Percentiles rank a stretch among this genome's conserved stretches.
phyloP scores from a whole-genome alignment of 2,329 filamentous ascomycete genomes.

The Intubia oerlemansii region DNA sequence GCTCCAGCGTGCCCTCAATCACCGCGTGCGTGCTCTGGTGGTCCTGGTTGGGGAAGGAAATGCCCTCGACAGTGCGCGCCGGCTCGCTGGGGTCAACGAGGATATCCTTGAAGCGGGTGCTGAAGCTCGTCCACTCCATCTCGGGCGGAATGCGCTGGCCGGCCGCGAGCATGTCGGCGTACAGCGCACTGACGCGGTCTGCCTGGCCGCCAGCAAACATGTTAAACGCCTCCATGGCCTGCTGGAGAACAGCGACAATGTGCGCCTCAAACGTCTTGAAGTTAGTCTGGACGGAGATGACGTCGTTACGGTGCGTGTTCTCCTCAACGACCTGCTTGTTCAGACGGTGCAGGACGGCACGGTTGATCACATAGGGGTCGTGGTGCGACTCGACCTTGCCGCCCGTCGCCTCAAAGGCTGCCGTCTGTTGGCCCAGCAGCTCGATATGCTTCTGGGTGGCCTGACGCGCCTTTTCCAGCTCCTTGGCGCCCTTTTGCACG shows the following conservation, averaged over 20 bases:
- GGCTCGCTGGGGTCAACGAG: constrained; percentile 61
- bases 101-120: constrained; percentile 43
- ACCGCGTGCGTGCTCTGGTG: constrained; percentile 62
- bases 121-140: constrained; percentile 84
- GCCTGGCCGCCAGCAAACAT: constrained; percentile 60
- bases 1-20: constrained; percentile 74
- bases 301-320: constrained; percentile 86
- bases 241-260: constrained; percentile 62
- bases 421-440: constrained; percentile 69
- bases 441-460: constrained; percentile 91
- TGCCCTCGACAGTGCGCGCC: constrained; percentile 49
- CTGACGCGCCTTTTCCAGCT: constrained; percentile 74
- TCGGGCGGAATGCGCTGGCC: constrained; percentile 60
- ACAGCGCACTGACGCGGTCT: constrained; percentile 64
- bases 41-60: constrained; percentile 75
- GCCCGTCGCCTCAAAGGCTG: constrained; percentile 54
- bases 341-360: constrained; percentile 63
- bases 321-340: constrained; percentile 85
- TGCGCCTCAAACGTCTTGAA: constrained; percentile 78
- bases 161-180: constrained; percentile 60
- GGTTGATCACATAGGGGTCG: constrained; percentile 74
- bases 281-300: constrained; percentile 77
- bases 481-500: constrained; percentile 66
- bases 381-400: constrained; percentile 49
- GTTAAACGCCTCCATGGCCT: constrained; percentile 64